Evolutionary conservation across 2,329 filamentous ascomycete genomes (phyloP), one percentile per base, ranked within the genome.

Genomic region (Xylariales sp.): DNA sequence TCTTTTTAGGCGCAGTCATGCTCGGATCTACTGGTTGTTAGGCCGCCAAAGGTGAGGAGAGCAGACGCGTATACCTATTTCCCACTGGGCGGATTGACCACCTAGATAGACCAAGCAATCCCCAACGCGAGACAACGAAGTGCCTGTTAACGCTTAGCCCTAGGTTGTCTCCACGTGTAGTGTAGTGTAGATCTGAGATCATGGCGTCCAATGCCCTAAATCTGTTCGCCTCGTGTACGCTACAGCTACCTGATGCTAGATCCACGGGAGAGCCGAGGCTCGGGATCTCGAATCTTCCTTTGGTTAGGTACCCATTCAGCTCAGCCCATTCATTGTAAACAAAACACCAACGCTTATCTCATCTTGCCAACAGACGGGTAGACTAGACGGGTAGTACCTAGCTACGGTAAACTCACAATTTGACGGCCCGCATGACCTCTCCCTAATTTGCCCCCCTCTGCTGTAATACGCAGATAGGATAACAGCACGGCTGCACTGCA

Each of bases 31-130:
- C 28, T 59, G 55, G 59, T 16, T 43, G 3, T 49, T 7, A 43
- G 28, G 18, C 23, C 36, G 43, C 55, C 48, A 63, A 43, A 23
- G 23, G 28, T 50, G 30, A 62, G 34, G 53, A 23, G 12, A 39
- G 41, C 54, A 55, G 43, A 59, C 49, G 48, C 49, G 60, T 46
- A 64, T 14, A 30, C 32, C 43, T 30, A 55, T 36, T 67, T 43
- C 32, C 63, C 18, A 50, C 49, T 41, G 43, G 28, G 52, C 41
- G 45, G 9, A 39, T 55, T 57, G 36, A 52, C 41, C 5, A 30
- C 54, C 53, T 55, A 65, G 54, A 23, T 55, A 65, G 54, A 23
- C 30, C 6, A 18, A 14, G 46, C 28, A 50, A 49, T 9, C 45
- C 49, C 23, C 32, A 28, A n/a, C 36, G 18, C 43, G 57, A 61